These are phyloP conservation scores for Tetrastigma voinierianum DNA, from an alignment of 164 flowering plant species.

Conservation along the genomic window DNA sequence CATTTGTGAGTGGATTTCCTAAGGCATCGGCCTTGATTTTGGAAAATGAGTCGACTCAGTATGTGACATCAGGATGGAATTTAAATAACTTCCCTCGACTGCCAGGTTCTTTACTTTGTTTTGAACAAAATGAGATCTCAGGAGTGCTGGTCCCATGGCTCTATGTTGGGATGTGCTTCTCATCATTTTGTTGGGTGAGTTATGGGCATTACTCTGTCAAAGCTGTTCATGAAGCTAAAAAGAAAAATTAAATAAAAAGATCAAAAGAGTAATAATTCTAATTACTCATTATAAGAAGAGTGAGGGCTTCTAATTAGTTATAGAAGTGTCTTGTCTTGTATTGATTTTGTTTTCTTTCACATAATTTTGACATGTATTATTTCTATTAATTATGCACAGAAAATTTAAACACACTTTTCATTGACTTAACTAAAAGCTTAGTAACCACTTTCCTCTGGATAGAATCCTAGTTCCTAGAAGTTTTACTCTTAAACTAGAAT, in stretches of 20 bases:
- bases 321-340: not conserved
- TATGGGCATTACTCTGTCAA: not conserved
- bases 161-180: conserved; percentile 91
- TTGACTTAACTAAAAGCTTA: no score
- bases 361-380: not conserved
- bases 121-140: conserved; percentile 74
- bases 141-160: conserved; percentile 95
- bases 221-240: not conserved
- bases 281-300: no score
- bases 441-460: no score
- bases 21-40: conserved; percentile 30
- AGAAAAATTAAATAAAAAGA: not conserved
- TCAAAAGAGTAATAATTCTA: not conserved
- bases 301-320: not conserved
- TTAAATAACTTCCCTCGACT: conserved; percentile 81
- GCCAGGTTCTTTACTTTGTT: conserved; percentile 74
- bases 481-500: no score
- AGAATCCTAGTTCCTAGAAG: no score
- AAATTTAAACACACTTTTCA: no score
- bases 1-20: conserved; percentile 84
- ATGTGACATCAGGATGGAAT: conserved; percentile 79
- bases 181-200: conserved; percentile 97
- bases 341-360: not conserved
- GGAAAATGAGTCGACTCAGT: conserved; percentile 36
- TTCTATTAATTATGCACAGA: no score